Evolutionary conservation across 1,284 basidiomycete species (phyloP).

Genomic region (Puccinia triticina): DNA sequence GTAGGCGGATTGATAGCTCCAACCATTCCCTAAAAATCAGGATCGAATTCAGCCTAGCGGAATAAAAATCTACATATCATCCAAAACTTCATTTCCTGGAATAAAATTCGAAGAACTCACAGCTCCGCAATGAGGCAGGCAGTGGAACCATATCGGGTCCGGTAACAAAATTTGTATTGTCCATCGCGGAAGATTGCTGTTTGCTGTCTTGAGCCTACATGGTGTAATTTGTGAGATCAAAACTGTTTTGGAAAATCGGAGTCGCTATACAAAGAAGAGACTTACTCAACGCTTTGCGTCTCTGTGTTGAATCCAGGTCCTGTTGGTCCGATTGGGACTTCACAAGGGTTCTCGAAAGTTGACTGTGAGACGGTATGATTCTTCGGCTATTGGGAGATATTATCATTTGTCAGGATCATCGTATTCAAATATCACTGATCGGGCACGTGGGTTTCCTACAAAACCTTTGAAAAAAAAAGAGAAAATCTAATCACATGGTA

Average conservation of each 20-base stretch:
- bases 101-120: slow-evolving; percentile 12
- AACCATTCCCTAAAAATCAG: slow-evolving; percentile 42
- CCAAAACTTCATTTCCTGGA: neutral
- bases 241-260: neutral
- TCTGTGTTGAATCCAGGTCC: slow-evolving; percentile 34
- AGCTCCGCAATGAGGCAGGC: slow-evolving; percentile 24
- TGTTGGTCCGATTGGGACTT: neutral
- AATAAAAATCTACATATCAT: no score
- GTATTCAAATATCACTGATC: neutral
- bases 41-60: neutral
- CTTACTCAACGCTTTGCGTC: slow-evolving; percentile 18
- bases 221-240: neutral
- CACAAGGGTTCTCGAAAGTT: slow-evolving; percentile 31
- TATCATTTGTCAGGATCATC: neutral
- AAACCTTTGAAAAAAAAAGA: neutral
- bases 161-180: slow-evolving; percentile 21
- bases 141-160: slow-evolving; percentile 43
- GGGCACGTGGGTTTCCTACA: neutral
- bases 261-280: neutral
- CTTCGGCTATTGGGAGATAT: slow-evolving; percentile 16
- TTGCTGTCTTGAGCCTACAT: neutral
- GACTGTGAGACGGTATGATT: slow-evolving; percentile 43
- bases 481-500: slow-evolving; percentile 20
- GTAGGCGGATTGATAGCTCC: slow-evolving; percentile 44
- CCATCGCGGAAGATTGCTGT: slow-evolving; percentile 32